A percentile compares a stretch with the other conserved stretches of the same genome.
These are phyloP conservation scores for Chrysanthemum lavandulifolium DNA, from an alignment of 129 eudicot genomes.

Conservation along the genomic window DNA sequence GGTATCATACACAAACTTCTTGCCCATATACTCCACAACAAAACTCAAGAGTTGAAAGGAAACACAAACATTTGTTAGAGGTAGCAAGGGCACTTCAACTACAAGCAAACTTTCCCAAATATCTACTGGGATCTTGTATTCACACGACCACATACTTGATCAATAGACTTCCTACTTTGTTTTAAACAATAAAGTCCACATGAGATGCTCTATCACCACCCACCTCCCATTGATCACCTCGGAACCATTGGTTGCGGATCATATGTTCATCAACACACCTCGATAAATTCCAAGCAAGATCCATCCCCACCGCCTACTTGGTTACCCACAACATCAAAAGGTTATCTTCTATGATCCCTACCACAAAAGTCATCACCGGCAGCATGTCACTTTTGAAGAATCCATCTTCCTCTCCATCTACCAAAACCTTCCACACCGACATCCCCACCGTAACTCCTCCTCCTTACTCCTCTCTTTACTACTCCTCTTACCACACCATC, in stretches of 20 bases:
- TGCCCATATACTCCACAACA: no score
- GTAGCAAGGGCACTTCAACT: no score
- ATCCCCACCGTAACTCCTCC: background rate
- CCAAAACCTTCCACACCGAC: background rate
- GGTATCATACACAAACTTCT: no score
- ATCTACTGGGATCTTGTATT: background rate
- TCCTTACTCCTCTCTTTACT: accelerated
- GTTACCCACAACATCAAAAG: background rate
- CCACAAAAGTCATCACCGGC: background rate
- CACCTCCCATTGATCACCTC: background rate
- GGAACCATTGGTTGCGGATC: background rate
- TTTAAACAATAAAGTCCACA: background rate
- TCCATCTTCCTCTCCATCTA: background rate
- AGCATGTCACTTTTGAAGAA: background rate
- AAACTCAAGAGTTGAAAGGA: no score
- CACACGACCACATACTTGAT: background rate
- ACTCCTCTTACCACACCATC: no score
- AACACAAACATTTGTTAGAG: no score
- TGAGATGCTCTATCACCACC: background rate
- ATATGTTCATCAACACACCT: background rate
- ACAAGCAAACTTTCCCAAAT: background rate
- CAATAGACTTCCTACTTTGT: background rate
- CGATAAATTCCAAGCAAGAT: background rate
- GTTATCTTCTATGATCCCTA: background rate
- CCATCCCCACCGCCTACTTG: background rate